These are phyloP conservation scores for Arthroderma sp. DNA, from an alignment of 2,329 filamentous ascomycete genomes.

Conservation along the genomic window DNA sequence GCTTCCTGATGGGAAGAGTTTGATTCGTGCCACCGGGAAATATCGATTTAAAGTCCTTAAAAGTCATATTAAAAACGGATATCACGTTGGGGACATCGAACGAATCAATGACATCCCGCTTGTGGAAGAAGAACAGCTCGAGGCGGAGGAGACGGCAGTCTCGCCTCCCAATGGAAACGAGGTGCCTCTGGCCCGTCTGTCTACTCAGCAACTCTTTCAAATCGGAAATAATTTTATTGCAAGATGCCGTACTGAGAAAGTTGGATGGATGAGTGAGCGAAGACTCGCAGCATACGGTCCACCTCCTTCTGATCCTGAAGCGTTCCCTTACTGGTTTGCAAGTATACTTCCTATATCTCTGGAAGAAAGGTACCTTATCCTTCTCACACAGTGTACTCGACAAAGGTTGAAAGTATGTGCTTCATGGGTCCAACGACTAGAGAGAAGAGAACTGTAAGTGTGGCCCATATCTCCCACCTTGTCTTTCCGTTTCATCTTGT, in stretches of 20 bases:
- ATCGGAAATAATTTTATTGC: slow-evolving; percentile 54
- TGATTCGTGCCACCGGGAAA: slow-evolving; percentile 64
- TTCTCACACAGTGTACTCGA: slow-evolving; percentile 62
- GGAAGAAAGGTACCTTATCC: slow-evolving; percentile 62
- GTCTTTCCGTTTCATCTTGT: not conserved
- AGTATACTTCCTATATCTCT: slow-evolving; percentile 66
- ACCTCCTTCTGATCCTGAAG: slow-evolving; percentile 59
- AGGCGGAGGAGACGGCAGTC: slow-evolving; percentile 50
- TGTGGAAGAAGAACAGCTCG: slow-evolving; percentile 64
- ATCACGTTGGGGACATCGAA: slow-evolving; percentile 62
- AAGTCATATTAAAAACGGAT: slow-evolving; percentile 56
- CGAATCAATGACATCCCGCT: slow-evolving; percentile 70
- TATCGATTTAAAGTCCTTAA: slow-evolving; percentile 62
- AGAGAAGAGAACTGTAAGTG: slow-evolving; percentile 57
- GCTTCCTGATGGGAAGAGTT: slow-evolving; percentile 65
- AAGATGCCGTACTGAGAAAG: slow-evolving; percentile 54
- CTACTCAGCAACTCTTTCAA: slow-evolving; percentile 44
- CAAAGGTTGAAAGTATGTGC: slow-evolving; percentile 73
- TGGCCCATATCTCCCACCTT: not conserved
- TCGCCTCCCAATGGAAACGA: slow-evolving; percentile 3
- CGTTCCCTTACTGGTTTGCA: slow-evolving; percentile 85
- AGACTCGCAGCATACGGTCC: slow-evolving; percentile 64
- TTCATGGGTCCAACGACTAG: slow-evolving; percentile 61
- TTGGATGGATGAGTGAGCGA: slow-evolving; percentile 60
- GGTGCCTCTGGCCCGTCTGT: slow-evolving; percentile 9